Evolutionary conservation across 2,329 filamentous ascomycete species (phyloP).

Genomic region (Zopfia rhizophila): DNA sequence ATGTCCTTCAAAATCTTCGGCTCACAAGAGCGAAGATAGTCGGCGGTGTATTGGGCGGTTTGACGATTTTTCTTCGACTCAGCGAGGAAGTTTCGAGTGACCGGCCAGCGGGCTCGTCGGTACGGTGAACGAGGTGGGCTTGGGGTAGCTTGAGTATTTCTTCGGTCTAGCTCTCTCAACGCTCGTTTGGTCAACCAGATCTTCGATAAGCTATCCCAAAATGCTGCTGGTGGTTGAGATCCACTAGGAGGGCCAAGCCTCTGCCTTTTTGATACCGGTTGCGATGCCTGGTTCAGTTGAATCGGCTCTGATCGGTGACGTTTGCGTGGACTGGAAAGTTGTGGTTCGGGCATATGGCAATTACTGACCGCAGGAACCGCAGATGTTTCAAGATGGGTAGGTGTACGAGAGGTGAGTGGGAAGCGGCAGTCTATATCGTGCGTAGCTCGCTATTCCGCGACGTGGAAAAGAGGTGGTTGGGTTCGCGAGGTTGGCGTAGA

Average conservation of each 20-base stretch:
- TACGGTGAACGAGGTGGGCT: conserved; percentile 14
- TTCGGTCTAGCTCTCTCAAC: conserved; percentile 28
- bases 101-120: conserved; percentile 19
- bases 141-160: conserved; percentile 22
- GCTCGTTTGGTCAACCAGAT: conserved; percentile 27
- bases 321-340: conserved; percentile 12
- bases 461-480: conserved; percentile 6
- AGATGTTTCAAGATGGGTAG: conserved; percentile 9
- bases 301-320: conserved; percentile 13
- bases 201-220: conserved; percentile 31
- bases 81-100: conserved; percentile 22
- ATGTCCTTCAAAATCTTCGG: conserved; percentile 25
- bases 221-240: conserved; percentile 15
- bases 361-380: conserved; percentile 11
- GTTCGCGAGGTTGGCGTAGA: conserved; percentile 4
- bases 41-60: conserved; percentile 3
- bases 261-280: conserved; percentile 9
- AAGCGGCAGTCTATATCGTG: conserved; percentile 22
- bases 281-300: conserved; percentile 5
- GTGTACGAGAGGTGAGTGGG: conserved; percentile 13
- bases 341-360: conserved; percentile 16
- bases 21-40: conserved; percentile 17
- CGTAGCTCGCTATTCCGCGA: conserved; percentile 11
- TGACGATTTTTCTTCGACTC: conserved; percentile 15
- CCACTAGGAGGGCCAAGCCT: conserved; percentile 7